Percentiles rank a stretch among this genome's conserved stretches.
Evolutionary conservation across 108 stramenopile genomes (phyloP).

Genomic region (Nannochloropsis gaditana): DNA sequence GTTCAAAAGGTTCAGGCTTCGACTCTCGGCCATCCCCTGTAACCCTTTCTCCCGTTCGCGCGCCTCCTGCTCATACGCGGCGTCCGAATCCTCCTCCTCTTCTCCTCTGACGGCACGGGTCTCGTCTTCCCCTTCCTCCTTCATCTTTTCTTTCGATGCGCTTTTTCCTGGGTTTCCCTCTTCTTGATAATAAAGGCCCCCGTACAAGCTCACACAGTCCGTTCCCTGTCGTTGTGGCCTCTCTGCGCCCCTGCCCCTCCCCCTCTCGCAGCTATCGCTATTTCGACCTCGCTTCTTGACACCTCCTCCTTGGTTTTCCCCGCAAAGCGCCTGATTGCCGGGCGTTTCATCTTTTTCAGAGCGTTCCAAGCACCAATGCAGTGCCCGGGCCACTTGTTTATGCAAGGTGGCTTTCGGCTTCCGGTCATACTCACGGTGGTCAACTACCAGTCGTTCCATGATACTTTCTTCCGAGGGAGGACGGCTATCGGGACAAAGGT

Average conservation of each 20-base stretch:
- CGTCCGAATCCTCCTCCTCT: slow-evolving; percentile 11
- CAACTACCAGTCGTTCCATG: not conserved
- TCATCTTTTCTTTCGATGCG: not conserved
- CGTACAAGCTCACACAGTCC: too few relatives aligned
- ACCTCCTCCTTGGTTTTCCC: not conserved
- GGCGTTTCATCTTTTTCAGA: not conserved
- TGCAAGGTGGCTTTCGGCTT: slow-evolving; percentile 17
- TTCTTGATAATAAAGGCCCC: too few relatives aligned
- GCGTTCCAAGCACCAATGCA: slow-evolving; percentile 10
- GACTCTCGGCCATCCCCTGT: not conserved
- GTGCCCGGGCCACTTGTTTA: not conserved
- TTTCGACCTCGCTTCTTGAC: too few relatives aligned
- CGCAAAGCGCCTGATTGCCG: not conserved
- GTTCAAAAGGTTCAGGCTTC: not conserved
- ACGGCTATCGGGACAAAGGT: not conserved
- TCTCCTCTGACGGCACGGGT: not conserved
- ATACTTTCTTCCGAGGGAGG: not conserved
- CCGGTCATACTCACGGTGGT: slow-evolving; percentile 1
- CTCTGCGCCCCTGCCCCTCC: too few relatives aligned
- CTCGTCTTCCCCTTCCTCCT: not conserved
- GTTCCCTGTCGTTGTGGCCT: too few relatives aligned
- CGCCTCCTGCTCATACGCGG: not conserved
- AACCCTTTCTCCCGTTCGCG: not conserved
- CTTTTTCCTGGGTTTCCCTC: too few relatives aligned
- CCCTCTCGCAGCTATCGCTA: too few relatives aligned